Evolutionary conservation across 192 early-diverging fungal species (phyloP).

Genomic region (Coemansia sp.): DNA sequence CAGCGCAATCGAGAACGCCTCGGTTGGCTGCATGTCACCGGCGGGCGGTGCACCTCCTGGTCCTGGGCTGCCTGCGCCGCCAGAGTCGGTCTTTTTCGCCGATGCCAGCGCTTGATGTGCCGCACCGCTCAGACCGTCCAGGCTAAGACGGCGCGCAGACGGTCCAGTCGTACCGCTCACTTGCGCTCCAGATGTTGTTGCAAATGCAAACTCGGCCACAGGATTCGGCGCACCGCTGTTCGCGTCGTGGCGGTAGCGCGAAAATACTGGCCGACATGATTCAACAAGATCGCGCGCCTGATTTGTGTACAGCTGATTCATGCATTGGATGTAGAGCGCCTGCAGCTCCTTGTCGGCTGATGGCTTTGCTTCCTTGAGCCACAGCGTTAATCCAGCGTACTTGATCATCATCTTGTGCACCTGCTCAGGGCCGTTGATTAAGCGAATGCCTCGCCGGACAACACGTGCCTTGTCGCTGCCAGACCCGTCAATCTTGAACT

Average conservation of each 20-base stretch:
- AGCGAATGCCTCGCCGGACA: conserved; percentile 24
- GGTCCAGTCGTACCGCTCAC: conserved; percentile 9
- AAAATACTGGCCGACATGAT: conserved; percentile 48
- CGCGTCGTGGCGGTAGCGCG: conserved; percentile 34
- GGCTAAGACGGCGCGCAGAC: conserved; percentile 31
- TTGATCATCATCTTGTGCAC: conserved; percentile 64
- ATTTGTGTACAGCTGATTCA: conserved; percentile 53
- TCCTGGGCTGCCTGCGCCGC: neutral
- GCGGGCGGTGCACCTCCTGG: conserved; percentile 4
- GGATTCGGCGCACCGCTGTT: conserved; percentile 22
- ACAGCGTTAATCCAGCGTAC: conserved; percentile 67
- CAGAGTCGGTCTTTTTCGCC: conserved; percentile 24
- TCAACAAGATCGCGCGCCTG: conserved; percentile 60
- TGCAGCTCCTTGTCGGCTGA: conserved; percentile 70
- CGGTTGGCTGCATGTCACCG: conserved; percentile 37
- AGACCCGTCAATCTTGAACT: conserved; percentile 61
- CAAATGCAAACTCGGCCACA: conserved; percentile 36
- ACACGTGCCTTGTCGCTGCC: conserved; percentile 52
- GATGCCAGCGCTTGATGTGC: conserved; percentile 34
- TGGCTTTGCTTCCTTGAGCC: conserved; percentile 74
- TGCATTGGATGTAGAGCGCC: conserved; percentile 62
- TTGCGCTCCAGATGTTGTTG: conserved; percentile 19
- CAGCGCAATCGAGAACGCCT: conserved; percentile 45
- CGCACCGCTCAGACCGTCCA: conserved; percentile 44
- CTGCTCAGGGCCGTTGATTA: conserved; percentile 58